A percentile compares a stretch with the other conserved stretches of the same genome.
Conservation (phyloP, 2,329 filamentous ascomycete species). For the Diaporthe sp. region DNA sequence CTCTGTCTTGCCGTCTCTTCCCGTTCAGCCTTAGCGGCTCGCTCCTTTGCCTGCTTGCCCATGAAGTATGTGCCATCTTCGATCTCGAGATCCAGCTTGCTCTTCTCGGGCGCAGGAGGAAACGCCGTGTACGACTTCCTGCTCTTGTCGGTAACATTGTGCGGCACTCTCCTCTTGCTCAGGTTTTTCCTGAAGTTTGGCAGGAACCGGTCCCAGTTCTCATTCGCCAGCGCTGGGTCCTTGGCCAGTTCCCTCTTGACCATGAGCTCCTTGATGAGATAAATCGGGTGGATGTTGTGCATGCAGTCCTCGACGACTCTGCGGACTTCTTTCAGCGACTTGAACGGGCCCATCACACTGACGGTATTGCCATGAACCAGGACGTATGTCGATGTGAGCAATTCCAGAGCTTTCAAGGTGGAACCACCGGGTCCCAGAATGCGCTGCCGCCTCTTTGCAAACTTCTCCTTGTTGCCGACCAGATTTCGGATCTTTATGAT, state of each 20-base stretch:
- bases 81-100: slow-evolving; percentile 98
- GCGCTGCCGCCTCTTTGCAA: slow-evolving; percentile 93
- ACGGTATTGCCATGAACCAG: slow-evolving; percentile 98
- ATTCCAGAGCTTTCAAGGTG: slow-evolving; percentile 93
- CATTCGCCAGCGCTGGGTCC: slow-evolving; percentile 84
- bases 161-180: slow-evolving; percentile 84
- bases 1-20: slow-evolving; percentile 88
- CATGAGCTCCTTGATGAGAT: slow-evolving; percentile 82
- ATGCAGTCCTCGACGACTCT: slow-evolving; percentile 95
- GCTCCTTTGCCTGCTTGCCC: slow-evolving; percentile 91
- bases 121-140: slow-evolving; percentile 98
- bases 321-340: slow-evolving; percentile 92
- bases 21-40: slow-evolving; percentile 82
- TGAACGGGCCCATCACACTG: slow-evolving; percentile 90
- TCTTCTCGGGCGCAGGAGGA: slow-evolving; percentile 97
- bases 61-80: slow-evolving; percentile 98
- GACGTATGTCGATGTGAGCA: slow-evolving; percentile 92
- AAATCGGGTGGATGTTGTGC: slow-evolving; percentile 97
- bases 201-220: slow-evolving; percentile 96
- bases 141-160: slow-evolving; percentile 90
- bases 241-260: slow-evolving; percentile 86
- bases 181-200: slow-evolving; percentile 96
- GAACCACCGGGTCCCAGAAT: slow-evolving; percentile 93
- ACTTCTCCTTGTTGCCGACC: slow-evolving; percentile 93
- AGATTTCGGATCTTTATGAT: slow-evolving; percentile 95